A percentile compares a stretch with the other conserved stretches of the same genome.
phyloP scores from a whole-genome alignment of 2,329 filamentous ascomycete species.

The Colletotrichum liriopes region DNA sequence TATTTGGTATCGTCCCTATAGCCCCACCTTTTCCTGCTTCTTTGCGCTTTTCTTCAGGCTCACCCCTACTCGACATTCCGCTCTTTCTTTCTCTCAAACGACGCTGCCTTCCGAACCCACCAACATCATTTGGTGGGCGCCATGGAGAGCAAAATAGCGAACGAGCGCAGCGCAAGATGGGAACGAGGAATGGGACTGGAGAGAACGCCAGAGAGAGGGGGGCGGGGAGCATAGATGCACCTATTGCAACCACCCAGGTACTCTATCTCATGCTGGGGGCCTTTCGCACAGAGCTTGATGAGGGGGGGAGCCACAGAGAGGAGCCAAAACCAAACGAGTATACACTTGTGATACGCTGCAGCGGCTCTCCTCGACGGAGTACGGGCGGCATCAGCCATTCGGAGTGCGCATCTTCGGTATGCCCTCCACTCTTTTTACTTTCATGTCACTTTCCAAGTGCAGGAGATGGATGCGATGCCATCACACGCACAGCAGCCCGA shows the following conservation, averaged over 20 bases:
- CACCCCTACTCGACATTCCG: slow-evolving; percentile 4
- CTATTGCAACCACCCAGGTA: background rate
- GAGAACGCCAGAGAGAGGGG: background rate
- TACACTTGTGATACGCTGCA: slow-evolving; percentile 9
- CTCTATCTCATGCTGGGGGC: background rate
- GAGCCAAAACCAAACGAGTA: background rate
- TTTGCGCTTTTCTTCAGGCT: background rate
- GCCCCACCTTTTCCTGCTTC: slow-evolving; percentile 1
- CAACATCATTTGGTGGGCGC: slow-evolving; percentile 6
- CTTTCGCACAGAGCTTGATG: background rate
- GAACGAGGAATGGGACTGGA: slow-evolving; percentile 1
- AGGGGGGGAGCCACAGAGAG: slow-evolving; percentile 1
- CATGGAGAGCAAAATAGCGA: slow-evolving; percentile 30
- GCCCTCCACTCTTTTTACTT: slow-evolving; percentile 40
- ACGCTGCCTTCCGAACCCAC: slow-evolving; percentile 7
- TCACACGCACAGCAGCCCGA: slow-evolving; percentile 17
- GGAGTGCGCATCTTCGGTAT: background rate
- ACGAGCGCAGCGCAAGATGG: slow-evolving; percentile 19
- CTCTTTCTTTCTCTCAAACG: background rate
- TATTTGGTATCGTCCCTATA: background rate
- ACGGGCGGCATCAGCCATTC: background rate
- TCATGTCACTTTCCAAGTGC: slow-evolving; percentile 34
- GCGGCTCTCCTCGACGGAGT: background rate
- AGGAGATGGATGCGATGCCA: slow-evolving; percentile 26
- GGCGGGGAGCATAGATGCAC: background rate